Conservation (phyloP, 805 yeast genomes). For the Metschnikowia matae region DNA sequence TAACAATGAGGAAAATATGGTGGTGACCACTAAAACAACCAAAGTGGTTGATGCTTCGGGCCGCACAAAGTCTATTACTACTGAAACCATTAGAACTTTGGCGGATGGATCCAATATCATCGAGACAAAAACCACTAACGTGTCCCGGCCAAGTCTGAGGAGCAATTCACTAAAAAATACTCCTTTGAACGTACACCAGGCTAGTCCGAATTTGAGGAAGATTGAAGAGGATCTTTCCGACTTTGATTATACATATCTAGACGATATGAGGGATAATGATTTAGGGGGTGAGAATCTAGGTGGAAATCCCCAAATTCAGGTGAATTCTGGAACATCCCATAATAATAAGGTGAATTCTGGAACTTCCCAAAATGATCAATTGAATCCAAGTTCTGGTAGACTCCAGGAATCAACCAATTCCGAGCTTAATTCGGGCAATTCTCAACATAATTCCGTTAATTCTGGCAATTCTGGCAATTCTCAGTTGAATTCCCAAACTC, state of each 20-base stretch:
- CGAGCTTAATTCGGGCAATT: not conserved
- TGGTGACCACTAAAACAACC: constrained; percentile 45
- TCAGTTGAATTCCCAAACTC: not conserved
- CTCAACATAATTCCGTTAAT: not conserved
- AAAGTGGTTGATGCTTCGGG: constrained; percentile 49
- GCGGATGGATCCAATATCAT: constrained; percentile 43
- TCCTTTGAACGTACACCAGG: constrained; percentile 12
- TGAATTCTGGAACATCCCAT: no score
- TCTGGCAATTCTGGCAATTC: not conserved
- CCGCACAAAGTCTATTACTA: constrained; percentile 52
- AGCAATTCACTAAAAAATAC: constrained; percentile 26
- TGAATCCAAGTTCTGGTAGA: no score
- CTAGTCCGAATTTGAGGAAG: constrained; percentile 27
- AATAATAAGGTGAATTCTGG: no score
- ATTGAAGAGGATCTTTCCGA: constrained; percentile 43
- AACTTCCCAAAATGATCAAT: no score
- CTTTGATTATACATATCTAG: constrained; percentile 40
- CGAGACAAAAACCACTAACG: constrained; percentile 40
- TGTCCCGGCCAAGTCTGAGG: constrained; percentile 33
- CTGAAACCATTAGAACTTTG: constrained; percentile 46
- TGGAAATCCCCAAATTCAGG: no score
- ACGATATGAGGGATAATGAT: constrained; percentile 6
- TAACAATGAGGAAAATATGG: constrained; percentile 18
- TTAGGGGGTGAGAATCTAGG: no score
- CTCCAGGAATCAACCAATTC: not conserved